Evolutionary conservation across 2,329 filamentous ascomycete genomes (phyloP), one percentile per base, ranked within the genome.

Genomic region (Beauveria pseudobassiana): DNA sequence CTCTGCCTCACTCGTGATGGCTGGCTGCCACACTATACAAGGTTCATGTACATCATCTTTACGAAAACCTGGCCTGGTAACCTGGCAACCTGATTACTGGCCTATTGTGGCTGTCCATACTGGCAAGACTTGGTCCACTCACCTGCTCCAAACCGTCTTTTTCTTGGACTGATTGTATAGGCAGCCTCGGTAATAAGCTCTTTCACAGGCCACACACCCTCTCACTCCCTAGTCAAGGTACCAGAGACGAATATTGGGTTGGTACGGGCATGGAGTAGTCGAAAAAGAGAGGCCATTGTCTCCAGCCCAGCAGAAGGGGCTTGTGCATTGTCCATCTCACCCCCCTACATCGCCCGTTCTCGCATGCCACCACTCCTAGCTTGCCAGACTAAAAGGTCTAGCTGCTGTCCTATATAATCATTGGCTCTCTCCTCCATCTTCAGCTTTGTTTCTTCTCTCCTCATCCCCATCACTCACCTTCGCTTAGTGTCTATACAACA

Each of bases 401-500:
- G 18, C 20, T 53, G 7, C 45, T 59, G 54, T 52, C 49, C 53
- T 59, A 62, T 62, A 59, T 62, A 62, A 42, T 28, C 40, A 16
- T 38, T 40, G 46, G 12, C 26, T 28, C 26, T 45, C 54, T 48
- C 49, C 61, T 22, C 9, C 51, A 28, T 7, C 20, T 18, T n/a
- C 16, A 1, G 18, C 14, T 45, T 34, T 46, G 7, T 49, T 54
- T 40, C 40, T 46, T 34, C 26, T 46, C 40, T 62, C 48, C 48
- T 45, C 54, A 58, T 62, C 61, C 60, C 48, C 40, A 62, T 38
- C 42, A 54, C 46, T 54, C 48, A 57, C 54, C 54, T 59, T 58
- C 53, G 46, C 54, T 62, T 52, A 57, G 53, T 52, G 46, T 62
- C 46, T 62, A 59, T 30, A 59, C 48, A 58, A 59, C 61, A 62